A percentile compares a stretch with the other conserved stretches of the same genome.
phyloP scores from a whole-genome alignment of 2,329 filamentous ascomycete genomes.

The Geoglossum cookeanum region DNA sequence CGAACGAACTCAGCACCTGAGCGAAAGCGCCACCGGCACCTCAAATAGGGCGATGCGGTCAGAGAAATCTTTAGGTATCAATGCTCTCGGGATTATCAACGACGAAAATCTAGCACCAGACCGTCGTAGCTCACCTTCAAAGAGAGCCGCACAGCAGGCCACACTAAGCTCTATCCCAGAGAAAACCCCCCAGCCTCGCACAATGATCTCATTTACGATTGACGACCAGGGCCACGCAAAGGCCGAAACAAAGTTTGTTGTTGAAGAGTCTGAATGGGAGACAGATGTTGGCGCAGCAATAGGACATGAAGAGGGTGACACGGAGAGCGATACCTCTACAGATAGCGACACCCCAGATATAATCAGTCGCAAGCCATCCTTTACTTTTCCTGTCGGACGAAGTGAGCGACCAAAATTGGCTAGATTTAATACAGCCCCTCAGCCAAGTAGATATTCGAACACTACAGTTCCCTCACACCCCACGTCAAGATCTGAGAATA shows the following conservation, averaged over 20 bases:
- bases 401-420: conserved; percentile 1
- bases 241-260: not conserved
- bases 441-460: not conserved
- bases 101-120: not conserved
- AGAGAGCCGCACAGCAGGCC: not conserved
- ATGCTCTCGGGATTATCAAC: not conserved
- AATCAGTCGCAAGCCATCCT: conserved; percentile 2
- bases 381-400: conserved; percentile 1
- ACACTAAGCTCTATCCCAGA: not conserved
- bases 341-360: not conserved
- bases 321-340: conserved; percentile 2
- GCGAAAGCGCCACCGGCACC: not conserved
- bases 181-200: conserved; percentile 1
- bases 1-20: not conserved
- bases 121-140: not conserved
- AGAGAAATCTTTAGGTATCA: not conserved
- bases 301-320: conserved; percentile 1
- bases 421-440: not conserved
- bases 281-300: not conserved
- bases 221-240: conserved; percentile 1
- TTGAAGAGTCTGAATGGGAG: conserved; percentile 2
- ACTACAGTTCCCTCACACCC: not conserved
- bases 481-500: not conserved
- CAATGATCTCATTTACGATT: conserved; percentile 2
- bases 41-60: not conserved